phyloP scores from a whole-genome alignment of 768 basidiomycete genomes.

The Suillus paluster region DNA sequence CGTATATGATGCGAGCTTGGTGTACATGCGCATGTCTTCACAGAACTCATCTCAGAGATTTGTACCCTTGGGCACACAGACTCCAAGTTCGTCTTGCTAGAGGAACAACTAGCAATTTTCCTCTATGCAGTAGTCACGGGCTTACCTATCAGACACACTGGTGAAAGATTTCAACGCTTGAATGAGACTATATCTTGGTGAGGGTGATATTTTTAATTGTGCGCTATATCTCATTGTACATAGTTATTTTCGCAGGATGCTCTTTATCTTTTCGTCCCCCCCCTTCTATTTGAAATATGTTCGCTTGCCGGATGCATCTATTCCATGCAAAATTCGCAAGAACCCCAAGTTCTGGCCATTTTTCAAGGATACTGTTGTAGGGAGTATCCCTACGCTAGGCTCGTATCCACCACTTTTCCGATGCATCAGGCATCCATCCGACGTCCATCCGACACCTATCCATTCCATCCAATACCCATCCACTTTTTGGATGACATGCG shows the following conservation, averaged over 20 bases:
- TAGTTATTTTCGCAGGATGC: background rate
- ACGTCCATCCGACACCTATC: no score
- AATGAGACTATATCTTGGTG: constrained; percentile 16
- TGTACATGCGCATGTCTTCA: constrained; percentile 3
- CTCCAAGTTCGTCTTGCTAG: constrained; percentile 27
- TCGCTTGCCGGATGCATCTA: constrained; percentile 13
- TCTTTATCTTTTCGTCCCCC: no score
- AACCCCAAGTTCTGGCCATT: constrained; percentile 29
- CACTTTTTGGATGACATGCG: no score
- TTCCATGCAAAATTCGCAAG: constrained; percentile 15
- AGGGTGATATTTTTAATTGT: constrained; percentile 43
- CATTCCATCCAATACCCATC: no score
- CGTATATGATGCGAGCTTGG: constrained; percentile 23
- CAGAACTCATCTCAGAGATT: background rate
- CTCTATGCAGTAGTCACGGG: constrained; percentile 13
- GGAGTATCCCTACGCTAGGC: no score
- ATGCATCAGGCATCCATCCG: no score
- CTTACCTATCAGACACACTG: no score
- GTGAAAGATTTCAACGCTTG: no score
- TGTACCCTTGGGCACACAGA: background rate
- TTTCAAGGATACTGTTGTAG: no score
- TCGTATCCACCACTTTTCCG: no score
- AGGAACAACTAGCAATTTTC: constrained; percentile 46
- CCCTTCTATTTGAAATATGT: constrained; percentile 31
- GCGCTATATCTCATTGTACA: background rate